Evolutionary conservation across 169 alveolate species (phyloP).

Genomic region (Cryptosporidium sp.): DNA sequence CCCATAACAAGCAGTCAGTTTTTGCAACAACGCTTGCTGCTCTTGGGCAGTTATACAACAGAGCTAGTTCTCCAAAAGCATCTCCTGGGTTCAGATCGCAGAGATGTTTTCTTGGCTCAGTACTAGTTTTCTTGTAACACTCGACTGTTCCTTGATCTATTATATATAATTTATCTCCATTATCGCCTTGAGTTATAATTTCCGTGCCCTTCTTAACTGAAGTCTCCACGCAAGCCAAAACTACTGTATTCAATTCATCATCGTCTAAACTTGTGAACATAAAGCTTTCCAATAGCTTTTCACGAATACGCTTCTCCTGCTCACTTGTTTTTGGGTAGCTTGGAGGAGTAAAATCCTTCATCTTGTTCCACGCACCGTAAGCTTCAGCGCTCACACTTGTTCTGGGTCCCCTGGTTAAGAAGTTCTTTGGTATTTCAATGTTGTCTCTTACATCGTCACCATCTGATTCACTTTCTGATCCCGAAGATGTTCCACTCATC

Average conservation of each 20-base stretch:
- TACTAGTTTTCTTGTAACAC: slow-evolving; percentile 83
- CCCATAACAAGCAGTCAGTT: slow-evolving; percentile 89
- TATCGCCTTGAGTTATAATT: slow-evolving; percentile 95
- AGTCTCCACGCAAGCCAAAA: slow-evolving; percentile 92
- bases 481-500: slow-evolving; percentile 21
- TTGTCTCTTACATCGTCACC: slow-evolving; percentile 51
- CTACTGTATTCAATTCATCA: slow-evolving; percentile 85
- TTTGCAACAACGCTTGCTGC: slow-evolving; percentile 95
- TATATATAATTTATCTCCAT: slow-evolving; percentile 92
- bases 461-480: slow-evolving; percentile 72
- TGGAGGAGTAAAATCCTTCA: slow-evolving; percentile 89
- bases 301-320: slow-evolving; percentile 84
- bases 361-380: slow-evolving; percentile 92
- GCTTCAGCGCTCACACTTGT: slow-evolving; percentile 94
- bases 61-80: slow-evolving; percentile 96
- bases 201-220: slow-evolving; percentile 81
- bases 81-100: slow-evolving; percentile 90
- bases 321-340: slow-evolving; percentile 87
- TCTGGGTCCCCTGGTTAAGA: slow-evolving; percentile 75
- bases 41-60: slow-evolving; percentile 95
- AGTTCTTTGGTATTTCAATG: slow-evolving; percentile 49
- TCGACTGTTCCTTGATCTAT: slow-evolving; percentile 92
- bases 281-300: slow-evolving; percentile 83
- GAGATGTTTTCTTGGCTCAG: slow-evolving; percentile 84
- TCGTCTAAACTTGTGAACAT: slow-evolving; percentile 88